Conservation (phyloP, 2,329 filamentous ascomycete genomes). For the Alternaria incomplexa region DNA sequence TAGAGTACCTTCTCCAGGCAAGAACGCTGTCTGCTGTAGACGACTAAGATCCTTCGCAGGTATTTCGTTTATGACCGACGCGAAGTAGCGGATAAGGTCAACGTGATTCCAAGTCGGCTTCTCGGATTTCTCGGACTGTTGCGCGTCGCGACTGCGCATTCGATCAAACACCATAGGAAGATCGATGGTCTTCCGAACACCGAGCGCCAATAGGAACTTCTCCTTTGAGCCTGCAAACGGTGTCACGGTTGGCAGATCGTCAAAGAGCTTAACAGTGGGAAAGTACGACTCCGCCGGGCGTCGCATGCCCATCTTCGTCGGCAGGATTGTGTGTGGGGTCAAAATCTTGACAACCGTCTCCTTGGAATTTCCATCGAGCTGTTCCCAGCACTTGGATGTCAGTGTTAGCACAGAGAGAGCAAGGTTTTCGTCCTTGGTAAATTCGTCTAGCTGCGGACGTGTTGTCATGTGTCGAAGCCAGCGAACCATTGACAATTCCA, state of each 20-base stretch:
- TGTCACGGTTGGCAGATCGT: constrained; percentile 84
- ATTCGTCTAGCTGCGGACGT: constrained; percentile 63
- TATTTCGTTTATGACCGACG: constrained; percentile 89
- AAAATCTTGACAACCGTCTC: constrained; percentile 69
- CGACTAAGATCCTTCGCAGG: constrained; percentile 80
- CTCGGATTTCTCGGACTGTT: constrained; percentile 48
- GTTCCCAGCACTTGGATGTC: constrained; percentile 89
- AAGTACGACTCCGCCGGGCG: constrained; percentile 89
- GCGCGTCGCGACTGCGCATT: constrained; percentile 68
- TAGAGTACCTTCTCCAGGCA: constrained; percentile 66
- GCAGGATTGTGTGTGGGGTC: constrained; percentile 75
- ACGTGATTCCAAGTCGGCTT: constrained; percentile 82
- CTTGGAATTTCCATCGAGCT: constrained; percentile 70
- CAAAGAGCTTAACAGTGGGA: constrained; percentile 89
- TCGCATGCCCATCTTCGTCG: constrained; percentile 89
- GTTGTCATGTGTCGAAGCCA: constrained; percentile 81
- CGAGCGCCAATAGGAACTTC: constrained; percentile 81
- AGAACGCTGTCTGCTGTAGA: constrained; percentile 78
- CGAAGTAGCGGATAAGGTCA: constrained; percentile 91
- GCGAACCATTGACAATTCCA: constrained; percentile 79
- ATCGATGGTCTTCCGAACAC: constrained; percentile 94
- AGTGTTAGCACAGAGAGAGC: constrained; percentile 78
- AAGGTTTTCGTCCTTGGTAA: constrained; percentile 76
- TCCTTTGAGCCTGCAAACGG: constrained; percentile 81
- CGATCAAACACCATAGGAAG: constrained; percentile 91